Percentiles rank a stretch among this genome's conserved stretches.
Conservation (phyloP, 73 alveolate genomes). For the Symbiodinium natans region DNA sequence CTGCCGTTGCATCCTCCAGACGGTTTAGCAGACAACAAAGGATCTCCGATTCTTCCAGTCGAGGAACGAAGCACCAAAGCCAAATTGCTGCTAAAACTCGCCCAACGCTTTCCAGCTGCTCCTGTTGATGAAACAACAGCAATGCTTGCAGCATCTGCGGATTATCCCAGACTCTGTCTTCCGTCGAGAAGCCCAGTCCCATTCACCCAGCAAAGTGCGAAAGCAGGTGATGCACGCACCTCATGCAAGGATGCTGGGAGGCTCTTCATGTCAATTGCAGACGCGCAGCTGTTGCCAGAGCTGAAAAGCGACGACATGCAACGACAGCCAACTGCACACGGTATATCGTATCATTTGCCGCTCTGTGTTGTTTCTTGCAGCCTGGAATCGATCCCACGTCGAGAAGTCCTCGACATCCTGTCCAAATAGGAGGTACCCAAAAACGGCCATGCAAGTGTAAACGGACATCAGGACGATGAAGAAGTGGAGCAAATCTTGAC, state of each 20-base stretch:
- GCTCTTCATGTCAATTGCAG: too few relatives aligned
- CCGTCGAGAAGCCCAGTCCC: conserved; percentile 68
- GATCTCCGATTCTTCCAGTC: not conserved
- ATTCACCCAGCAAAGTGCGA: conserved; percentile 52
- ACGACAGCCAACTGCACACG: too few relatives aligned
- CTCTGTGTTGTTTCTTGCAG: too few relatives aligned
- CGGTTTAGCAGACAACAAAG: not conserved
- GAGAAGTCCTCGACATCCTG: conserved; percentile 61
- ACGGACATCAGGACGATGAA: conserved; percentile 53
- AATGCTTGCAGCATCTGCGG: not conserved
- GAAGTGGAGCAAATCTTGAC: conserved; percentile 79
- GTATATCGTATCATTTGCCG: too few relatives aligned
- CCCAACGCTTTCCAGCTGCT: conserved; percentile 32
- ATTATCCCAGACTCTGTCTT: not conserved
- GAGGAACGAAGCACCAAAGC: conserved; percentile 48
- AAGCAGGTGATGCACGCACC: conserved; percentile 68
- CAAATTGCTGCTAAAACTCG: conserved; percentile 53
- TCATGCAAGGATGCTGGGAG: not conserved
- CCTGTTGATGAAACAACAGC: not conserved
- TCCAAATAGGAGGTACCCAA: conserved; percentile 35
- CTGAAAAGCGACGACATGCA: too few relatives aligned
- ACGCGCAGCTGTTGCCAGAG: too few relatives aligned
- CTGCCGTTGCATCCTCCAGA: too few relatives aligned
- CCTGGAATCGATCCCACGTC: conserved; percentile 38
- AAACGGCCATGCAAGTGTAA: conserved; percentile 41